Evolutionary conservation across 176 grass and related monocot species (phyloP), one percentile per base, ranked within the genome.

Genomic region (Phragmites australis): DNA sequence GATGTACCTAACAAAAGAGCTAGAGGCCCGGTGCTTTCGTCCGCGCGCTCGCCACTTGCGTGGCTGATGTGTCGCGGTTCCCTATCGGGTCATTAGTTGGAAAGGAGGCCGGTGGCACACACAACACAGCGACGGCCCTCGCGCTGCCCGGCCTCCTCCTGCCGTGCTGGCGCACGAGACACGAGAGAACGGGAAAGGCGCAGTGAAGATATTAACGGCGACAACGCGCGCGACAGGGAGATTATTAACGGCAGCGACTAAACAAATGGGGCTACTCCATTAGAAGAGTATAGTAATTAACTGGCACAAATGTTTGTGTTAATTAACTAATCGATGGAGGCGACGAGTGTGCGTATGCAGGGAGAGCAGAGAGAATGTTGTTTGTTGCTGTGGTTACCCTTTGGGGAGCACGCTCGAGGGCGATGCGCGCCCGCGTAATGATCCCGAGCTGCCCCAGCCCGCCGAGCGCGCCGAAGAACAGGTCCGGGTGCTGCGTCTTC

Each of bases 341-440:
- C 17, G 66, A 27, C 2, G 3, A 37, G 34, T 37, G 34, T 5
- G 5, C 34, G 5, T 5, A 37, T 5, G 5, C 16, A 12, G 4
- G 37, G 18, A 1, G 10, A 9, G 16, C 0, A 19, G 27, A 83
- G 73, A 61, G 72, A 57, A 70, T 78, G 31, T 32, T 42, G 57
- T 3, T 21, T 78, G 31, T 32, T 42, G 57, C 2, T 21, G 40
- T 5, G 23, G 70, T 74, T 88, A 97, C 96, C 92, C 88, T 89
- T 14, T 81, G 74, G 59, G 96, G 96, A 84, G 90, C 96, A 75
- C 47, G 86, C 75, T 98, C 96, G 47, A 94, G 90, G 84, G 96
- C 96, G 83, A 98, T 91, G 72, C 96, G 89, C 32, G 92, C 96
- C 6, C 96, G 83, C 18, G 96, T 94, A 78, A 98, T 98, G 83